Evolutionary conservation across 2,329 filamentous ascomycete species (phyloP), one percentile per base, ranked within the genome.

Genomic region (Coniochaeta hoffmannii): DNA sequence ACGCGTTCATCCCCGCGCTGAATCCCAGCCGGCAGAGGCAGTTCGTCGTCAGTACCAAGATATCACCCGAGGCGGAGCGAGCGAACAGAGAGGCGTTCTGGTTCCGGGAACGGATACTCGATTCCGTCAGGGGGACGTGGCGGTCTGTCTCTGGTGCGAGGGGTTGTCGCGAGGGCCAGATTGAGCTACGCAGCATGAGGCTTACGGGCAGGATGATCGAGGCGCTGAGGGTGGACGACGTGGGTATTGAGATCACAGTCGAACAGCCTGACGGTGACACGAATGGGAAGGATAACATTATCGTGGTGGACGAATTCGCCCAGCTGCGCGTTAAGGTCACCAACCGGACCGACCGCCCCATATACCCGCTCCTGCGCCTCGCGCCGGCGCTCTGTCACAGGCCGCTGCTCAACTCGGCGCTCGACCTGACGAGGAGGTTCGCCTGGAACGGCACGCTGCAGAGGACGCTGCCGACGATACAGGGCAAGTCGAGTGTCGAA

Each of bases 401-500:
- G 15, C 82, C 88, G 1, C 78, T 82, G 52, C 78, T 82, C 53
- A 85, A 83, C 58, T 77, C 89, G 14, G 88, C 89, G 2, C 80
- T 96, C 15, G 92, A 96, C 67, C 82, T 93, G 55, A 88, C 88
- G 41, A 86, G 89, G 65, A 89, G 90, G 60, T 80, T 96, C 54
- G 86, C 86, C 1, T 94, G 90, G 86, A 93, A 90, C 60, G 92
- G 92, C 1, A 85, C 88, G 30, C 71, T 96, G 56, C 92, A 97
- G 71, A 86, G 86, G 64, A 77, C 82, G 1, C 73, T 96, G 0
- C 84, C 87, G 0, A 66, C 81, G 7, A 67, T 96, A 1, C 69
- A 71, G 6, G 81, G 84, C 0, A 80, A 82, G 4, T 75, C 79
- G 46, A 80, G 71, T n/a, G 76, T 78, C 0, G 80, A 86, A 58